A percentile compares a stretch with the other conserved stretches of the same genome.
phyloP scores from a whole-genome alignment of 2,329 filamentous ascomycete genomes.

The Helotiales sp. region DNA sequence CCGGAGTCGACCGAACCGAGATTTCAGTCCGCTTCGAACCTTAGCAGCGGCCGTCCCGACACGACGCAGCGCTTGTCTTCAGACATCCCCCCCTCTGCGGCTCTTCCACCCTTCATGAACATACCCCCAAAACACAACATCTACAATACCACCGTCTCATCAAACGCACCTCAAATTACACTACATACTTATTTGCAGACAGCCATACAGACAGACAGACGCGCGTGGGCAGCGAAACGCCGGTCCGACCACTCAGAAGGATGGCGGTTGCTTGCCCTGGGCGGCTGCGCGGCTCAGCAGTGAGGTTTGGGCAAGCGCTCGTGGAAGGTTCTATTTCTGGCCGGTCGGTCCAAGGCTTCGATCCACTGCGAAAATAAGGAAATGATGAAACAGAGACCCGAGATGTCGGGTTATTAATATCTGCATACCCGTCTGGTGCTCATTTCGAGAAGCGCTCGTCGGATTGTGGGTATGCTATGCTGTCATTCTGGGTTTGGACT shows the following conservation, averaged over 20 bases:
- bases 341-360: neutral
- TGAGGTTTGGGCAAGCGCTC: conserved; percentile 10
- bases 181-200: neutral
- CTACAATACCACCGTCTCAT: neutral
- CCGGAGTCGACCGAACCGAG: neutral
- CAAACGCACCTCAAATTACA: neutral
- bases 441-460: conserved; percentile 10
- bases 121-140: neutral
- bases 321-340: conserved; percentile 4
- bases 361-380: neutral
- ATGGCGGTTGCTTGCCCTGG: conserved; percentile 3
- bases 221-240: conserved; percentile 6
- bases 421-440: neutral
- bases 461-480: neutral
- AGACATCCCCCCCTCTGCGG: neutral
- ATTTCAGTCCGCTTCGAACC: neutral
- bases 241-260: neutral
- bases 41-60: conserved; percentile 6
- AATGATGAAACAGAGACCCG: neutral
- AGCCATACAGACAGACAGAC: too few species aligned
- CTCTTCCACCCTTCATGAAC: neutral
- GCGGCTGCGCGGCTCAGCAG: conserved; percentile 11
- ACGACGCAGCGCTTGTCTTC: conserved; percentile 1
- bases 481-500: neutral
- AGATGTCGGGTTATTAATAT: conserved; percentile 6